Evolutionary conservation across 768 basidiomycete genomes (phyloP), one percentile per base, ranked within the genome.

Genomic region (Tubosaeta sp.): DNA sequence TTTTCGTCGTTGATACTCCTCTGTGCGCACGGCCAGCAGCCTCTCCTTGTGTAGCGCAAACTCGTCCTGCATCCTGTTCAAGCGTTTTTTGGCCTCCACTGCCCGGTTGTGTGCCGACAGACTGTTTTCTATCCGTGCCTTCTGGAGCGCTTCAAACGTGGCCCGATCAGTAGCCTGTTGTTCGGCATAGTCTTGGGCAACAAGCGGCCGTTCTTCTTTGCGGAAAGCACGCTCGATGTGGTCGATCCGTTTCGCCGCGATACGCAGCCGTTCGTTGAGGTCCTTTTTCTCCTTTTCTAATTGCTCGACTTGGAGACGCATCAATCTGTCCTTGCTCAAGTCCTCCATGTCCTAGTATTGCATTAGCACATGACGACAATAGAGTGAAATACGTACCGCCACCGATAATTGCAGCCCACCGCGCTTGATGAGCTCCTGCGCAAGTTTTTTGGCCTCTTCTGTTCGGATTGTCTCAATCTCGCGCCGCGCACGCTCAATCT

Each of bases 281-380:
- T 93, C 89, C 61, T 83, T 86, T 78, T 94, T 95, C 73, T 98
- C 94, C 73, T 95, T 96, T 73, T 96, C 96, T 40, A 97, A 78
- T 64, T 97, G 93, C 58, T 92, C 86, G 32, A 96, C 93, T 68
- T 96, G 94, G 58, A 96, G 81, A 27, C 79, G 81, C 68, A 97
- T 86, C 55, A 98, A 80, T 42, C 83, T 82, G 61, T 90, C 86
- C 9, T 92, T 93, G 67, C 91, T 91, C 54, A 89, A 76, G 45
- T 82, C 83, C 59, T 91, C 88, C 68, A 94, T 77, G 63, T 88
- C 85, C 87, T 92, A 55, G 18, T 41, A 29, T 14, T 6, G 6
- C 2, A 13, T 18, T 48, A 49, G 47, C 14, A n/a, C 32, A 11
- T 10, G 18, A 14, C 22, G 9, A 29, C 13, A 34, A 21, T 31